Conservation (phyloP, 257 asterid species). For the Linderniella brevidens region DNA sequence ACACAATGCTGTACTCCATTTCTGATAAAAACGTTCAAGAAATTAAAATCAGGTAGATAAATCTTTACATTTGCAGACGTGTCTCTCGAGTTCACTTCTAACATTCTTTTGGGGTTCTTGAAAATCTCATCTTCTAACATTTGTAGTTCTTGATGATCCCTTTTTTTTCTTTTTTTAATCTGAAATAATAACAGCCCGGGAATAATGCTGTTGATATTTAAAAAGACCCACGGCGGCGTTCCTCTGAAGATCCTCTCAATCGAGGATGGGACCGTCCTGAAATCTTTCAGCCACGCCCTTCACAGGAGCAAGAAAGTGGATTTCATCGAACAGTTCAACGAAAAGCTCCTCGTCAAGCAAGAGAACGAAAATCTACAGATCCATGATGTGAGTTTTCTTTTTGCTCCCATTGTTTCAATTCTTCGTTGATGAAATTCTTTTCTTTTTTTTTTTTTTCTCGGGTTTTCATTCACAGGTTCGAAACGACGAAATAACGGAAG, state of each 20-base stretch:
- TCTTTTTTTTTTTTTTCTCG: slow-evolving; percentile 9
- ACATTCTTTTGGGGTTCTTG: too few relatives aligned
- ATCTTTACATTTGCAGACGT: not conserved
- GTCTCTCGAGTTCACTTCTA: too few relatives aligned
- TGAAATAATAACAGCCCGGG: slow-evolving; percentile 45
- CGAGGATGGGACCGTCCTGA: slow-evolving; percentile 74
- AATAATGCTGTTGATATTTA: slow-evolving; percentile 61
- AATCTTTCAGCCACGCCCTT: slow-evolving; percentile 71
- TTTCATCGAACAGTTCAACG: slow-evolving; percentile 80
- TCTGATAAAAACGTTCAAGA: slow-evolving; percentile 44
- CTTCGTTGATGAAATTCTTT: too few relatives aligned
- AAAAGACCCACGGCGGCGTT: slow-evolving; percentile 45
- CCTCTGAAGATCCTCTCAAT: slow-evolving; percentile 69
- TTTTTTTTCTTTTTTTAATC: not conserved
- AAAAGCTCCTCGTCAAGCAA: slow-evolving; percentile 82
- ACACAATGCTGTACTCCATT: slow-evolving; percentile 43
- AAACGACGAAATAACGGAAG: slow-evolving; percentile 54
- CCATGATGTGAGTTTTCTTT: slow-evolving; percentile 46
- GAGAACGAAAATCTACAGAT: slow-evolving; percentile 82
- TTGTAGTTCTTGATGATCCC: too few relatives aligned
- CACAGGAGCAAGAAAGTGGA: slow-evolving; percentile 78
- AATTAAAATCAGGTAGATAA: slow-evolving; percentile 13
- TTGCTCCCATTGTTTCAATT: not conserved
- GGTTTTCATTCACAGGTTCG: slow-evolving; percentile 42
- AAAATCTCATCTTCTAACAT: too few relatives aligned